Evolutionary conservation across 495 filamentous ascomycete species (phyloP), one percentile per base, ranked within the genome.

Genomic region (Parathielavia appendiculata): DNA sequence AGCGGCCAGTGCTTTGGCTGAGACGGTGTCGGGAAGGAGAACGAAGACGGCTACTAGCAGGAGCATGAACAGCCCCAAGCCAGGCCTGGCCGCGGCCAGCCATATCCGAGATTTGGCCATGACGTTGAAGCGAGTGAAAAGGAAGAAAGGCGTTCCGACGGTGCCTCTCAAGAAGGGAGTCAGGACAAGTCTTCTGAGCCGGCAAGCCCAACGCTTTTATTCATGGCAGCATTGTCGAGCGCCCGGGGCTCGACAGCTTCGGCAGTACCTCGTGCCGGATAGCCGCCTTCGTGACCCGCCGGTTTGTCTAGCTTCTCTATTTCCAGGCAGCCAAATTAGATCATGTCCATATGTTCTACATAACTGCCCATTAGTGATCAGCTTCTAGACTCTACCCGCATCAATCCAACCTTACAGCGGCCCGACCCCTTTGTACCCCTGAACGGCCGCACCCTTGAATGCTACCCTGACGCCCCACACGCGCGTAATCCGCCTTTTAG

Each of bases 51-150:
- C 20, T 13, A 10, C 19, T 19, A n/a, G 0, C 8, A 51, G 48
- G 11, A 51, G 16, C n/a, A 19, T 36, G n/a, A 36, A 51, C 48
- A 49, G 46, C 26, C 48, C 48, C n/a, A 51, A 17, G 34, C 32
- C 14, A n/a, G 19, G 48, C 5, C 32, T 3, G 9, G 34, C 32
- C 7, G 11, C 17, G 17, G 32, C 4, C n/a, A 32, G 10, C 48
- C 32, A 35, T 19, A 8, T 4, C 48, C 30, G 32, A 35, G 17
- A 38, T 2, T 38, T 36, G n/a, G 32, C 48, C 48, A 51, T 51
- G 26, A 30, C 6, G 8, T 11, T 36, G 11, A 38, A 36, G 32
- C 48, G 30, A 38, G 48, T 51, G 16, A 20, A 38, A 13, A 12
- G 23, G 20, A 14, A 36, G 8, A 3, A 38, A 36, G 30, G 30